Base-by-base conservation (phyloP, 768 basidiomycete genomes). In the Lentinula sp. region DNA sequence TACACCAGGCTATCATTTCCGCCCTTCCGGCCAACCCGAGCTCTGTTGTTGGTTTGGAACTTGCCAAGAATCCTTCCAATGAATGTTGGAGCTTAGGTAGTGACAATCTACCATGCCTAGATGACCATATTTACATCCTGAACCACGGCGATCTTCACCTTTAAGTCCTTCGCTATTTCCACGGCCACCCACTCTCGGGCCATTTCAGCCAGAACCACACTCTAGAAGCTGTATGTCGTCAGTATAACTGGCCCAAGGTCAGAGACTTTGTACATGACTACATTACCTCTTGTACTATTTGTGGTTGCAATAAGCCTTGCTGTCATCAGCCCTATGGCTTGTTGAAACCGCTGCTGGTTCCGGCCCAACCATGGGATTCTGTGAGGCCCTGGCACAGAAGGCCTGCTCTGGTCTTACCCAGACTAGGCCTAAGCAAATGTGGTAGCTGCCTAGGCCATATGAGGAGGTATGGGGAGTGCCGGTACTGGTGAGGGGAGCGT, bases 171-270 rank as follows among this genome's bases (percentile, higher is more conserved):
- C 59, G 64, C 9, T 12, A 46, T 13, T 57, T 59, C 10, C 71
- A 76, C 65, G 65, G 73, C 52, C 61, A 67, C 28, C 64, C 60
- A 23, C 61, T 66, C 9, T 60, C 70, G 0, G 71, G 74, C 3
- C 76, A 76, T 55, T 71, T 64, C 42, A 73, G 77, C 6, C 65
- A 66, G 42, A 66, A 62, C 23, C 67, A 67, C 36, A 76, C 73
- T 0, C 37, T 67, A 10, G 28, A 60, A 20, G 7, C 55, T 23
- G 28, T 64, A 13, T 36, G 32, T 1, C 15, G 28, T 3, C 8
- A 41, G 0, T 64, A 64, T 20, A 39, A 35, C 15, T 64, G 60
- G 60, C 60, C 60, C 15, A 46, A 53, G 23, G 37, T 64, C 16
- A 10, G 53, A 5, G 56, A 49, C 1, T 63, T 49, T 35, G 39